phyloP scores from a whole-genome alignment of 352 stramenopile genomes.

The Pythium apleroticum region DNA sequence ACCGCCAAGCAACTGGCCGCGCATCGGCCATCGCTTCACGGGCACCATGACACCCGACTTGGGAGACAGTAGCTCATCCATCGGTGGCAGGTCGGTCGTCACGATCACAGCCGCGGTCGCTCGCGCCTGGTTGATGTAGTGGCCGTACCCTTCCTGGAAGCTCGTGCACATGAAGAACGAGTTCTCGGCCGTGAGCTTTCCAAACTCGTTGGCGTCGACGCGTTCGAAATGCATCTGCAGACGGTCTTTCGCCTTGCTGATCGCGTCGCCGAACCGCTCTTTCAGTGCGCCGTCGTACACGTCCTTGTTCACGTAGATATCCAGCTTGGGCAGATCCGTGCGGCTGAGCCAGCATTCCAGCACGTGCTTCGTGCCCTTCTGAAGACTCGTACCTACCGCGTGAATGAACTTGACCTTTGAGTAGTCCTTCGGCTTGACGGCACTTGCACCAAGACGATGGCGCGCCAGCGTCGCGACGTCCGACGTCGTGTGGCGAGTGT shows the following conservation, averaged over 20 bases:
- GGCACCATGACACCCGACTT: conserved; percentile 44
- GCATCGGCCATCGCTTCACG: conserved; percentile 32
- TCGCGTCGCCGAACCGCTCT: conserved; percentile 9
- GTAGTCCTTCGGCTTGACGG: conserved; percentile 35
- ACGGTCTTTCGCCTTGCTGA: conserved; percentile 25
- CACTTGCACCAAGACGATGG: conserved; percentile 19
- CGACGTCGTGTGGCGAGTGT: conserved; percentile 59
- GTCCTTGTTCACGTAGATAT: conserved; percentile 47
- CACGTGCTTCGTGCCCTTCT: conserved; percentile 50
- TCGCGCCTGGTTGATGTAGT: conserved; percentile 66
- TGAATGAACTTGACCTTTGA: conserved; percentile 51
- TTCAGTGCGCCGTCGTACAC: conserved; percentile 42
- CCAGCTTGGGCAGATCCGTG: conserved; percentile 44
- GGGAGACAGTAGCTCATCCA: conserved; percentile 59
- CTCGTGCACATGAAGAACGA: conserved; percentile 65
- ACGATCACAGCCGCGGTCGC: conserved; percentile 42
- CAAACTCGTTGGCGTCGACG: conserved; percentile 40
- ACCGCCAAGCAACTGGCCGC: conserved; percentile 49
- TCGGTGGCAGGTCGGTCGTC: conserved; percentile 45
- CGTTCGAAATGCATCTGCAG: conserved; percentile 40
- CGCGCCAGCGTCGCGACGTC: conserved; percentile 45
- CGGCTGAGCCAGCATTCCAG: conserved; percentile 49
- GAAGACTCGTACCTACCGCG: conserved; percentile 44
- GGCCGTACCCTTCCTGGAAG: conserved; percentile 52
- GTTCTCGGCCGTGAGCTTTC: conserved; percentile 47